Percentiles rank a stretch among this genome's conserved stretches.
Conservation (phyloP, 148 eudicot species). For the Fagopyrum esculentum region DNA sequence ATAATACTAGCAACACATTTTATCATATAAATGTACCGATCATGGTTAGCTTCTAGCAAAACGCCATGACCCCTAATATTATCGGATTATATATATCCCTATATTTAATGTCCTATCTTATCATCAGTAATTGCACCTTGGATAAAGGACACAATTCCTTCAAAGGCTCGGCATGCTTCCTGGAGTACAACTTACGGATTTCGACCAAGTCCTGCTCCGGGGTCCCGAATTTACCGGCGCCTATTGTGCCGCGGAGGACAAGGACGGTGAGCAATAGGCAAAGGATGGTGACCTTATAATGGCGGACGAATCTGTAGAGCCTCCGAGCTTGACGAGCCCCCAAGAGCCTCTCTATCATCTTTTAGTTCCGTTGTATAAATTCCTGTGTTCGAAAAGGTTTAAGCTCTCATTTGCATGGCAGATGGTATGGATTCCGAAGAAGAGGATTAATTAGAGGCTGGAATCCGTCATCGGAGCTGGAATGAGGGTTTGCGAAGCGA, state of each 20-base stretch:
- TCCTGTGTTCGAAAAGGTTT: background rate
- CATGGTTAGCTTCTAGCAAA: too few relatives aligned
- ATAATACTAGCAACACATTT: too few relatives aligned
- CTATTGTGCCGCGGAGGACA: slow-evolving; percentile 52
- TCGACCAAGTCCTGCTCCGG: slow-evolving; percentile 65
- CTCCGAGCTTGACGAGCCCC: slow-evolving; percentile 26
- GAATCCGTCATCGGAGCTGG: background rate
- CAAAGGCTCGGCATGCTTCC: slow-evolving; percentile 16
- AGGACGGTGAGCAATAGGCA: slow-evolving; percentile 47
- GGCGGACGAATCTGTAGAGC: slow-evolving; percentile 21
- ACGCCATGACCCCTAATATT: too few relatives aligned
- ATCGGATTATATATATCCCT: too few relatives aligned
- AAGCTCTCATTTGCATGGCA: background rate
- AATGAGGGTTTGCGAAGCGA: background rate
- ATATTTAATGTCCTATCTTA: too few relatives aligned
- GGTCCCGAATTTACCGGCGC: slow-evolving; percentile 78
- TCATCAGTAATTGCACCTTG: too few relatives aligned
- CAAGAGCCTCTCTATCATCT: slow-evolving; percentile 26
- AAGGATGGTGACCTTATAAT: slow-evolving; percentile 48
- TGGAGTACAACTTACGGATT: slow-evolving; percentile 26
- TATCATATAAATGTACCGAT: too few relatives aligned
- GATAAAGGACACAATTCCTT: too few relatives aligned
- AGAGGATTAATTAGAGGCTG: background rate
- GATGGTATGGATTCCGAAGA: background rate
- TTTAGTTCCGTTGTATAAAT: background rate